These are phyloP conservation scores for Mortierella claussenii DNA, from an alignment of 192 early-diverging fungal species.

Conservation along the genomic window DNA sequence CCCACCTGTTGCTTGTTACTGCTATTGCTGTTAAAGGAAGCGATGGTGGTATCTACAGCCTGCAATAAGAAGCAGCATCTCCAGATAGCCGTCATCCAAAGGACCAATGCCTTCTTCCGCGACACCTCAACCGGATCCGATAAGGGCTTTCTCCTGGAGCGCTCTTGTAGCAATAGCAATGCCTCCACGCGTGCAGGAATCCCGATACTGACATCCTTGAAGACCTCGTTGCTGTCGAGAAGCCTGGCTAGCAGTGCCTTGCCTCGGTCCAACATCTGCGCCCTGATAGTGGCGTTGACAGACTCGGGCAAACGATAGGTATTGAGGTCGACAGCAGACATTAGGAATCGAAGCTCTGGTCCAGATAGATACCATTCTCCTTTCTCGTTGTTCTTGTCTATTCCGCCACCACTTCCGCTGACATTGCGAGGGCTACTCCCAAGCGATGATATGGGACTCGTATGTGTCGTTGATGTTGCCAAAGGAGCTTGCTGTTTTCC, in stretches of 20 bases:
- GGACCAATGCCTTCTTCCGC: constrained; percentile 22
- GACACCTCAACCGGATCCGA: constrained; percentile 15
- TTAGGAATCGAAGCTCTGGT: constrained; percentile 43
- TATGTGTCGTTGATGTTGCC: too few species aligned
- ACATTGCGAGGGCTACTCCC: too few species aligned
- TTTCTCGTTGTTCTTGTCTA: too few species aligned
- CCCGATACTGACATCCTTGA: constrained; percentile 42
- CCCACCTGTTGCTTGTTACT: too few species aligned
- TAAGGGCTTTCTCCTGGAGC: constrained; percentile 21
- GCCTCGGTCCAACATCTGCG: constrained; percentile 21
- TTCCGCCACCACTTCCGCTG: too few species aligned
- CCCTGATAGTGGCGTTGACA: constrained; percentile 19
- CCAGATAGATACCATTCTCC: constrained; percentile 56
- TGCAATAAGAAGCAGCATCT: constrained; percentile 45
- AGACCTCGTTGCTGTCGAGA: constrained; percentile 41
- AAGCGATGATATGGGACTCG: too few species aligned
- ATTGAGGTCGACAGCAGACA: constrained; percentile 46
- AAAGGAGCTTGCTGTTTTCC: too few species aligned
- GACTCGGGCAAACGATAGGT: constrained; percentile 36
- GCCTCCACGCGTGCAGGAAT: constrained; percentile 20
- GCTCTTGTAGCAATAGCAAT: constrained; percentile 31
- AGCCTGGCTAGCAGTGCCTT: constrained; percentile 19
- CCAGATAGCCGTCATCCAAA: constrained; percentile 53
- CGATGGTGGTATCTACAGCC: too few species aligned
- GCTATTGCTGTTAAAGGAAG: too few species aligned